A percentile compares a stretch with the other conserved stretches of the same genome.
Evolutionary conservation across 1,284 basidiomycete species (phyloP).

Genomic region (Microstroma glucosiphilum): DNA sequence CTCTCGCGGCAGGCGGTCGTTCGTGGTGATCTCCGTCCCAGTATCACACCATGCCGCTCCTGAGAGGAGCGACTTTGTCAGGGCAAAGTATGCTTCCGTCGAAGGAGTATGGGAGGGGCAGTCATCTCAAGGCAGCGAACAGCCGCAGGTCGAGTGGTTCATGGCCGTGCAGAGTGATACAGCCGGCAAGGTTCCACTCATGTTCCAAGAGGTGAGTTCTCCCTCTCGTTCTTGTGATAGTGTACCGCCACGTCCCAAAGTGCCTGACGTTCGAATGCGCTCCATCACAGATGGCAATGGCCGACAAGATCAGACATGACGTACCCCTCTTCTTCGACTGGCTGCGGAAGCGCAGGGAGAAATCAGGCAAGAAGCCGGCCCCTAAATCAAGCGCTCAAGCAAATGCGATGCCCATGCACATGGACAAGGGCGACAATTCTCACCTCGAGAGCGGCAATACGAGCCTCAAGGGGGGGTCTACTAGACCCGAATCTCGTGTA

Average conservation of each 20-base stretch:
- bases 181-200: slow-evolving; percentile 30
- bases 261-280: neutral
- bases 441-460: too few relatives aligned
- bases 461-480: too few relatives aligned
- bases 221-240: neutral
- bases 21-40: slow-evolving; percentile 36
- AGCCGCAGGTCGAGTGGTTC: slow-evolving; percentile 19
- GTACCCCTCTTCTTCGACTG: slow-evolving; percentile 40
- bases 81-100: slow-evolving; percentile 37
- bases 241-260: neutral
- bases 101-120: slow-evolving; percentile 33
- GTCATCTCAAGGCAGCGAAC: neutral
- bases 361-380: neutral
- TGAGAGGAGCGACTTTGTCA: slow-evolving; percentile 21
- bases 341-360: slow-evolving; percentile 23
- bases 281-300: slow-evolving; percentile 19
- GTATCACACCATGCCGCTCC: slow-evolving; percentile 24
- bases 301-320: slow-evolving; percentile 37
- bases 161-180: slow-evolving; percentile 42
- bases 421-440: too few relatives aligned
- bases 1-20: slow-evolving; percentile 21
- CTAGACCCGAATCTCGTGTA: too few relatives aligned
- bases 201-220: slow-evolving; percentile 34
- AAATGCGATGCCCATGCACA: too few relatives aligned
- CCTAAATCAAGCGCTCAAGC: too few relatives aligned